A percentile compares a stretch with the other conserved stretches of the same genome.
phyloP scores from a whole-genome alignment of 768 basidiomycete genomes.

The Kwoniella bestiolae region DNA sequence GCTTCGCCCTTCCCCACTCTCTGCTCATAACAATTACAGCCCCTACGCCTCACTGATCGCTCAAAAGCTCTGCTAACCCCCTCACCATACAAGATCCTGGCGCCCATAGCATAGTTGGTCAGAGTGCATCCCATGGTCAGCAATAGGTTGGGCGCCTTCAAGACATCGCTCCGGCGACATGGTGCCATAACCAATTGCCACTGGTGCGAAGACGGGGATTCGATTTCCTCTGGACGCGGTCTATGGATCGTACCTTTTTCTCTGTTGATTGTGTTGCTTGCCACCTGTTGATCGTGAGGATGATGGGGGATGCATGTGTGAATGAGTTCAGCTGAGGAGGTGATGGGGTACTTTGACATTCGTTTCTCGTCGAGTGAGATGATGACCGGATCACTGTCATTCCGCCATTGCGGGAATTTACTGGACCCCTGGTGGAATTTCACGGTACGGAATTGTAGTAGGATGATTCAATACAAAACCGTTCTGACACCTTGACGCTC shows the following conservation, averaged over 20 bases:
- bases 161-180: background rate
- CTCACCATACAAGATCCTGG: background rate
- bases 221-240: conserved; percentile 32
- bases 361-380: no score
- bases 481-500: no score
- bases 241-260: background rate
- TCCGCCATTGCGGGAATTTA: no score
- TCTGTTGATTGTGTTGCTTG: no score
- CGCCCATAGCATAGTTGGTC: conserved; percentile 35
- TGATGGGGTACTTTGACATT: no score
- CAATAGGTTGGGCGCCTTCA: conserved; percentile 5
- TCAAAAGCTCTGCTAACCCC: background rate
- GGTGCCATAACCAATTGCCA: background rate
- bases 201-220: conserved; percentile 33
- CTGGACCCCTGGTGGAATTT: no score
- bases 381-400: no score
- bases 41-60: background rate
- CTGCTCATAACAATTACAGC: background rate
- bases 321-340: no score
- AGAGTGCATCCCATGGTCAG: background rate
- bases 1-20: background rate
- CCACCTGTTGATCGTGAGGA: no score
- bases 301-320: background rate
- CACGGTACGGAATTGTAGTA: no score
- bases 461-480: no score